phyloP scores from a whole-genome alignment of 257 asterid genomes.

The Ballota nigra region DNA sequence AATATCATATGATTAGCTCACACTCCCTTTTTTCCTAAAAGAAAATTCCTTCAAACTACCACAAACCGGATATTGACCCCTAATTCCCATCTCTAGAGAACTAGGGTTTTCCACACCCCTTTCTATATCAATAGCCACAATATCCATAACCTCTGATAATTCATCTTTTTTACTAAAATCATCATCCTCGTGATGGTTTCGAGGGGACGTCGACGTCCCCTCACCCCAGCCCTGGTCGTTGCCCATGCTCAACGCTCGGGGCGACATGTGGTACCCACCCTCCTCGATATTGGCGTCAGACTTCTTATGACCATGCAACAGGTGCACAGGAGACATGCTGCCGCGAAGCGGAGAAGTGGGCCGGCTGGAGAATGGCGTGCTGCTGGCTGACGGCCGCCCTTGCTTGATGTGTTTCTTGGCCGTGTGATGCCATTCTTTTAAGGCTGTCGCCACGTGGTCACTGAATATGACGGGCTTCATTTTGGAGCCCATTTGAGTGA shows the following conservation, averaged over 20 bases:
- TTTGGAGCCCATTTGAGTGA: slow-evolving; percentile 90
- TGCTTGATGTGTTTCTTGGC: slow-evolving; percentile 67
- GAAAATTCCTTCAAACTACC: slow-evolving; percentile 32
- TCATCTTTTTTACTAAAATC: slow-evolving; percentile 5
- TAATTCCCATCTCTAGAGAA: neutral
- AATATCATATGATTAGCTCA: neutral
- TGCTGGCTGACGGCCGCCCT: slow-evolving; percentile 40
- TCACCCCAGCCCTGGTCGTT: slow-evolving; percentile 16
- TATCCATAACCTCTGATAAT: neutral
- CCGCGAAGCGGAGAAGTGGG: slow-evolving; percentile 63
- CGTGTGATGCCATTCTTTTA: slow-evolving; percentile 70
- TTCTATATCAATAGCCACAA: slow-evolving; percentile 25
- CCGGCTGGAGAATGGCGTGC: slow-evolving; percentile 59
- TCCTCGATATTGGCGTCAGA: slow-evolving; percentile 24
- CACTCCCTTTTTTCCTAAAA: slow-evolving; percentile 29
- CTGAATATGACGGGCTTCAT: slow-evolving; percentile 78
- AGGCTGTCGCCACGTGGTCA: slow-evolving; percentile 63
- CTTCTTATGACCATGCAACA: slow-evolving; percentile 41
- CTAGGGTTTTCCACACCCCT: slow-evolving; percentile 30
- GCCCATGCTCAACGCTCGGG: slow-evolving; percentile 23
- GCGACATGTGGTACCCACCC: slow-evolving; percentile 30
- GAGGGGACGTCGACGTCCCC: slow-evolving; percentile 19
- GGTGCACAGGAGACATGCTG: slow-evolving; percentile 59
- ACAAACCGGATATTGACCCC: slow-evolving; percentile 14
- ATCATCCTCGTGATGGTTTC: slow-evolving; percentile 8